These are phyloP conservation scores for Oryza meridionalis DNA, from an alignment of 176 grass and related monocot species.

Conservation along the genomic window DNA sequence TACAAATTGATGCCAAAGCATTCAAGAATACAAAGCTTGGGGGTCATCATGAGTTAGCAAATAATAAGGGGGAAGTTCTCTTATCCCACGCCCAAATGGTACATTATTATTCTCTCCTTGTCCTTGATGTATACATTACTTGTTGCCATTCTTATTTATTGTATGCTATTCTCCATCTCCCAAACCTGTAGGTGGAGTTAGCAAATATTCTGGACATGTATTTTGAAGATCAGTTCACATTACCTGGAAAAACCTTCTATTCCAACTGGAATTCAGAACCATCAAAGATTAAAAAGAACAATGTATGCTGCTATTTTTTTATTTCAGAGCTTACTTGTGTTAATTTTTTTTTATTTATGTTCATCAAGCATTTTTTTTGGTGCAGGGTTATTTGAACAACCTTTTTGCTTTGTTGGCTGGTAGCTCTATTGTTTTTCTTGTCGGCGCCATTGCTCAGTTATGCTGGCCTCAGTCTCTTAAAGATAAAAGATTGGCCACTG, in stretches of 20 bases:
- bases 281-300: constrained; percentile 61
- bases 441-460: constrained; percentile 57
- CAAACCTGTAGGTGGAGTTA: constrained; percentile 63
- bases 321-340: not conserved
- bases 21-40: constrained; percentile 66
- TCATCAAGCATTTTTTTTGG: constrained; percentile 5
- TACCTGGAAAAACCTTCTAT: constrained; percentile 72
- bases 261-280: constrained; percentile 54
- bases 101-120: constrained; percentile 39
- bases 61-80: constrained; percentile 79
- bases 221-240: constrained; percentile 86
- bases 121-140: constrained; percentile 20
- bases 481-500: constrained; percentile 46
- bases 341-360: not conserved
- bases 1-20: constrained; percentile 58
- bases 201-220: constrained; percentile 87
- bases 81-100: constrained; percentile 94
- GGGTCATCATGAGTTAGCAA: constrained; percentile 61
- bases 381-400: constrained; percentile 69
- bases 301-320: constrained; percentile 47
- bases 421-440: constrained; percentile 60
- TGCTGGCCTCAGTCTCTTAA: constrained; percentile 52
- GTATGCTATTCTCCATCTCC: constrained; percentile 29
- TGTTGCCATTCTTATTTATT: not conserved
- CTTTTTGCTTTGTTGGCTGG: constrained; percentile 58